Conservation (phyloP, 2,329 filamentous ascomycete species). For the Graphilbum sp. region DNA sequence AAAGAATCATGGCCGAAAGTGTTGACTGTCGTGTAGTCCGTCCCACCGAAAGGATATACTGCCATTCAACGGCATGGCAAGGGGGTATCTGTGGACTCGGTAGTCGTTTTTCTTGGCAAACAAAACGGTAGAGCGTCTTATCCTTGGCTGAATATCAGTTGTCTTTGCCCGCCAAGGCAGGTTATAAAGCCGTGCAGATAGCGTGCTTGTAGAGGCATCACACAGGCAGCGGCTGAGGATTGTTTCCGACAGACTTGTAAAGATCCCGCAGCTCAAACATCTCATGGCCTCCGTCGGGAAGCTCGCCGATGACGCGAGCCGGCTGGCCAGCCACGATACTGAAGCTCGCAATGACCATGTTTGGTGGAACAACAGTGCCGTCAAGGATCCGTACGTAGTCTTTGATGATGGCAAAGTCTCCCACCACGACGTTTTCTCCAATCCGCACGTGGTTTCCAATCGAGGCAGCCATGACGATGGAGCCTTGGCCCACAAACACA, state of each 20-base stretch:
- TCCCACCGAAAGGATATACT: no score
- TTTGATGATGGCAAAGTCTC: slow-evolving; percentile 81
- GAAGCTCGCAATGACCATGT: slow-evolving; percentile 87
- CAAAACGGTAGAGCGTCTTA: no score
- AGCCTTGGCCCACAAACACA: slow-evolving; percentile 66
- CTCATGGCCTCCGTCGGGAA: slow-evolving; percentile 53
- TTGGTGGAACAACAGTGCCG: slow-evolving; percentile 64
- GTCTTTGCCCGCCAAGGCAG: no score
- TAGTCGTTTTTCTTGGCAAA: no score
- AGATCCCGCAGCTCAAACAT: slow-evolving; percentile 47
- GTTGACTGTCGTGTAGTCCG: no score
- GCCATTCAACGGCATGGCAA: no score
- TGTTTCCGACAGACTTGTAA: slow-evolving; percentile 48
- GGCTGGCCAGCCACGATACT: slow-evolving; percentile 78
- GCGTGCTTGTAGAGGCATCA: slow-evolving; percentile 14
- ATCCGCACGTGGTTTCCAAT: slow-evolving; percentile 80
- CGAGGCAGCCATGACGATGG: slow-evolving; percentile 66
- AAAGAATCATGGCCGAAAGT: no score
- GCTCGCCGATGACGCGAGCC: slow-evolving; percentile 64
- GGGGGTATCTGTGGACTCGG: no score
- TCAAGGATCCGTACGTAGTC: slow-evolving; percentile 84
- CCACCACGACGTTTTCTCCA: slow-evolving; percentile 58
- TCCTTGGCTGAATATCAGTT: no score
- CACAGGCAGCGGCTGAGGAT: slow-evolving; percentile 21
- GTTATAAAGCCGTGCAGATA: no score